Base-by-base conservation (phyloP, 2,329 filamentous ascomycete species). In the Chrysoporthe austroafricana region DNA sequence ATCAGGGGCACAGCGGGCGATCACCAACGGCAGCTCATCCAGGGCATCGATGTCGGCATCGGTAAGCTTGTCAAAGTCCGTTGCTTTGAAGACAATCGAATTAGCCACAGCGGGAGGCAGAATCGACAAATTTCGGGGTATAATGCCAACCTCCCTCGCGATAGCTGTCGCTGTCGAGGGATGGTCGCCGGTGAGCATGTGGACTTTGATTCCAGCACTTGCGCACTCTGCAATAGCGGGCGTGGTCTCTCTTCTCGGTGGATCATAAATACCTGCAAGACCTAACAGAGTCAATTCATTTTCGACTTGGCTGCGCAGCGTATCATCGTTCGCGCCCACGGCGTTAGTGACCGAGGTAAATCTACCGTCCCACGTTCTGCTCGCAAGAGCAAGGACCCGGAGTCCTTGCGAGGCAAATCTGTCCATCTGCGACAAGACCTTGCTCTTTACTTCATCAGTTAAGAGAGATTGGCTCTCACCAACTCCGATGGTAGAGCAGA, bases 171-270 rank as follows among this genome's bases (percentile, higher is more conserved):
- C 92, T 1, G 92, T 96, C 66, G 90, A 88, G 1, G 90, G 90
- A 75, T 95, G 91, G 73, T 96, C 92, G 67, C 92, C 92, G 32
- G 92, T 96, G 43, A 95, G 84, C 92, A 95, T 94, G 79, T 94
- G 91, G 7, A 94, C 91, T 70, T 85, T 86, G 76, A 94, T 93
- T 62, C 92, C 91, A 36, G 92, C 92, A 58, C 84, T 84, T 65
- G 90, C 87, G 74, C 91, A 93, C 74, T 90, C 86, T 32, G 82
- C 82, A 67, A 94, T 92, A 7, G 91, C 89, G 0, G 83, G 85
- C 32, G 90, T 91, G 0, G 93, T 94, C 79, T 96, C 93, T 2
- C 88, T 87, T 1, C 93, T 91, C 66, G 93, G 93, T 3, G 93
- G 93, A 72, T 97, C 93, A 75, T 96, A 95, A 70, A 97, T 90